Percentiles rank a stretch among this genome's conserved stretches.
Evolutionary conservation across 1,139 yeast genomes (phyloP).

Genomic region (Kurtzmaniella quercitrusa): DNA sequence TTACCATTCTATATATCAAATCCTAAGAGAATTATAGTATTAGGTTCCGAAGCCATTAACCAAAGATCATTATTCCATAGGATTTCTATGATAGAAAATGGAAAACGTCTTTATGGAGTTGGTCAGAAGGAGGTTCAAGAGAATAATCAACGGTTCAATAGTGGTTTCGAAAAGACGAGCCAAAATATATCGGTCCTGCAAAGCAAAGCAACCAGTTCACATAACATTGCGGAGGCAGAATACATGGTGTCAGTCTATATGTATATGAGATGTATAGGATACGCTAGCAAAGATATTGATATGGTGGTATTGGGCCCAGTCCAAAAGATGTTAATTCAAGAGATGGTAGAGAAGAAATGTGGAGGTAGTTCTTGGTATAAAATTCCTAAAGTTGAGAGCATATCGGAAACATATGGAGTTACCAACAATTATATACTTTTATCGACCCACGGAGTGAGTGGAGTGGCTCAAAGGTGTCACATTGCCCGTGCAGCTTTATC

Average conservation of each 20-base stretch:
- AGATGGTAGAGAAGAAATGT: conserved; percentile 14
- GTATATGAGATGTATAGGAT: conserved; percentile 46
- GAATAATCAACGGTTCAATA: conserved; percentile 21
- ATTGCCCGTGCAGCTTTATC: conserved; percentile 1
- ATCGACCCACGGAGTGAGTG: conserved; percentile 5
- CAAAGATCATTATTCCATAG: conserved; percentile 20
- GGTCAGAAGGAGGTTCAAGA: conserved; percentile 14
- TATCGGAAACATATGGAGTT: background rate
- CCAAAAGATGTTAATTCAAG: conserved; percentile 27
- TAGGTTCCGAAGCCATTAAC: conserved; percentile 24
- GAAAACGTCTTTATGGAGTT: background rate
- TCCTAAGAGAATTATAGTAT: conserved; percentile 18
- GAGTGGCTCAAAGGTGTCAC: background rate
- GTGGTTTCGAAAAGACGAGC: conserved; percentile 34
- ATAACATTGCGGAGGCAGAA: conserved; percentile 51
- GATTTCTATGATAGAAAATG: conserved; percentile 8
- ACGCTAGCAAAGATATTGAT: conserved; percentile 34
- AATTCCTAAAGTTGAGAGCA: background rate
- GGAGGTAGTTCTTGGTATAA: conserved; percentile 3
- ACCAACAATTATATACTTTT: conserved; percentile 2
- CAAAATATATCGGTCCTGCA: conserved; percentile 36
- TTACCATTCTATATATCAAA: conserved; percentile 17
- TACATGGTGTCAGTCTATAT: conserved; percentile 43
- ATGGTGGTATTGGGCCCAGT: conserved; percentile 39
- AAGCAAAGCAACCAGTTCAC: conserved; percentile 10